These are phyloP conservation scores for Xylariaceae sp. DNA, from an alignment of 2,329 filamentous ascomycete genomes.

Conservation along the genomic window DNA sequence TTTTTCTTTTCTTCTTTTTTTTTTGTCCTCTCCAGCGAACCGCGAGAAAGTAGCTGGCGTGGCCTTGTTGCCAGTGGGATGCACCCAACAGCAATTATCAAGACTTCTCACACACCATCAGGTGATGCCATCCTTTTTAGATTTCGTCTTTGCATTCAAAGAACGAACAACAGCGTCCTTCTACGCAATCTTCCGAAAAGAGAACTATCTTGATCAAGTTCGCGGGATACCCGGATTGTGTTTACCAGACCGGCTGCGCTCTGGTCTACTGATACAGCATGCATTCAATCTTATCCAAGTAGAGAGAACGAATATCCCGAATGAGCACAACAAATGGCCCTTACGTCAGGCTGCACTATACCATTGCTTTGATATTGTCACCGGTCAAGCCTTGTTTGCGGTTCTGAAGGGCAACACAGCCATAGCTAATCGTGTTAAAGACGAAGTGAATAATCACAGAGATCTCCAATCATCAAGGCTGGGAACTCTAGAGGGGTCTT, in stretches of 20 bases:
- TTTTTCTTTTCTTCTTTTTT: too few species aligned
- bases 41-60: too few species aligned
- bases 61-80: too few species aligned
- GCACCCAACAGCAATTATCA: constrained; percentile 18
- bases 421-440: constrained; percentile 15
- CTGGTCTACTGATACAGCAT: constrained; percentile 20
- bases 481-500: constrained; percentile 13
- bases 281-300: constrained; percentile 21
- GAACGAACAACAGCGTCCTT: constrained; percentile 7
- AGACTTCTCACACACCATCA: constrained; percentile 21
- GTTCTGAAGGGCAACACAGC: constrained; percentile 21
- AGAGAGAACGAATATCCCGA: constrained; percentile 5
- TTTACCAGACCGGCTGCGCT: constrained; percentile 8
- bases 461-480: constrained; percentile 8
- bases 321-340: constrained; percentile 14
- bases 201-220: constrained; percentile 16
- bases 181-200: constrained; percentile 15
- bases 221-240: constrained; percentile 2
- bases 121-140: constrained; percentile 25
- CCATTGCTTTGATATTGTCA: constrained; percentile 20
- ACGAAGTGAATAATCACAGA: constrained; percentile 3
- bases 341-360: constrained; percentile 20
- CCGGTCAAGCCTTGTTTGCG: constrained; percentile 18
- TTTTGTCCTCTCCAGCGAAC: too few species aligned
- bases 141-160: constrained; percentile 20